Base-by-base conservation (phyloP, 2,329 filamentous ascomycete genomes). In the Gyromitra esculenta region DNA sequence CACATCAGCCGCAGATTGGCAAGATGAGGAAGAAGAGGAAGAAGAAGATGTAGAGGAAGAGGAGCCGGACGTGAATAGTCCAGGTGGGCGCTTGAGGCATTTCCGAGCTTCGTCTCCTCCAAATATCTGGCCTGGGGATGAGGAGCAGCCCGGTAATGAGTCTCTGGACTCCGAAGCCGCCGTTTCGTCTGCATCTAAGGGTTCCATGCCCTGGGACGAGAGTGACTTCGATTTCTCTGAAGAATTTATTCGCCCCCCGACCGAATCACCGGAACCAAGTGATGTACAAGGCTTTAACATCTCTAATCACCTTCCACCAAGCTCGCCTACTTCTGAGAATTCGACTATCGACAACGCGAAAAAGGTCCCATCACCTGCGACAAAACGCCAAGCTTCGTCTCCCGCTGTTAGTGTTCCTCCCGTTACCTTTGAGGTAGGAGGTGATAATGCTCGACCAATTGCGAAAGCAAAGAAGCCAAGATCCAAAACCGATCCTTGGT, bases 61-160 rank as follows among this genome's bases (percentile, higher is more conserved):
- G 8, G 65, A 75, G 6, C 52, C 54, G 4, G 41, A 64, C 41
- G 31, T 45, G 18, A 63, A 70, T 18, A 75, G 72, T 6, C 57
- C 59, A 21, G 65, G 72, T 1, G 72, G 65, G 35, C 72, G 72
- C 8, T 50, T 75, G 15, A 69, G 52, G 18, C 65, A 63, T 21
- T 70, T 75, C 50, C 65, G 72, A 50, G 56, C 65, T 11, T 75
- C 72, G 2, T 75, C 72, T 13, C 72, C 72, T 59, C 72, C 72
- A 7, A 75, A 75, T 15, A 64, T 75, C 31, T 75, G 72, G 72
- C 41, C 54, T 25, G 37, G 6, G 11, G 25, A 69, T 6, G 66
- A 69, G 35, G 66, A 69, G 21, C 52, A 25, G 25, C 41, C 2
- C 37, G 50, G 48, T 1, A 31, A 45, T 9, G n/a, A 56, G 13